Base-by-base conservation (phyloP, 441 rosid species). In the Sinapis alba region DNA sequence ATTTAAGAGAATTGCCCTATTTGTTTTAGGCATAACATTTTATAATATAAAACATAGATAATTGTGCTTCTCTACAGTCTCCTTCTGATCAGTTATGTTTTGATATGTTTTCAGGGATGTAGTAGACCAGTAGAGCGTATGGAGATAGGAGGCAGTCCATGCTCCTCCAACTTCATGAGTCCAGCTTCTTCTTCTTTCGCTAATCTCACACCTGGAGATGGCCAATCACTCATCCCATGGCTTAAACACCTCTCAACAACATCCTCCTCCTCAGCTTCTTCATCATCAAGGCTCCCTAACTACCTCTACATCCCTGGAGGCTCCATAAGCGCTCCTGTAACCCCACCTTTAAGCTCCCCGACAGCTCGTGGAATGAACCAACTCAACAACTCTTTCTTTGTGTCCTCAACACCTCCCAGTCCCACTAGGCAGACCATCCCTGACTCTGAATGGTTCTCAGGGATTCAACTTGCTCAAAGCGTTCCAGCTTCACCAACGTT, bases 241-340 rank as follows among this genome's bases (percentile, higher is more conserved):
- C 85, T 87, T 5, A 89, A 86, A 83, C 86, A 89, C 67, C 83
- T 89, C 62, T 87, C 94, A 20, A 74, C 82, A 13, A 79, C 82
- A 21, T 84, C 94, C 15, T 83, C 88, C 21, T 85, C 94, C 9
- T 87, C 91, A 16, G 87, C 90, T 7, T 84, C 92, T 27, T 89
- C 94, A n/a, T 87, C 89, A 15, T 84, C 94, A 7, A 84, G 81
- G 75, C 74, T 75, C 43, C 86, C 90, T 67, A 77, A 77, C 36
- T 86, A 83, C 74, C 85, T 83, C 58, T 85, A 86, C 73, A 80
- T 85, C 65, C 88, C 84, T 7, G 87, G 90, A 20, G 89, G 91
- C 36, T 89, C 94, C 50, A 85, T 89, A 41, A 89, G 94, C 76
- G 92, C 94, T 73, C 94, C 94, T 9, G 92, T 89, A 34, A 89